These are phyloP conservation scores for Aphanomyces astaci DNA, from an alignment of 352 stramenopile species.

Conservation along the genomic window DNA sequence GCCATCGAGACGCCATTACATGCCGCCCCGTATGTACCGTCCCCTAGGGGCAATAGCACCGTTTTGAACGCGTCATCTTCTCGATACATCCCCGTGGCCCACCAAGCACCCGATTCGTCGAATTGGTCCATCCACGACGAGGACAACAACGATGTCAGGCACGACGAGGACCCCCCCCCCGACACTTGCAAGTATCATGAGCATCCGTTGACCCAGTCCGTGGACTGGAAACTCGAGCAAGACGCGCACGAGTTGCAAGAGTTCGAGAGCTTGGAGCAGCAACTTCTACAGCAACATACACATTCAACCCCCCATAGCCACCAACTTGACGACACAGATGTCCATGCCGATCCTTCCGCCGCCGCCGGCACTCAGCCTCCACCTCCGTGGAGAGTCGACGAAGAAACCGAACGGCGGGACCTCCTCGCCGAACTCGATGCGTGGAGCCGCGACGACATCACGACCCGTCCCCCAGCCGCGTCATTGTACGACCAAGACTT, in stretches of 20 bases:
- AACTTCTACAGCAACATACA: not conserved
- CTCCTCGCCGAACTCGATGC: not conserved
- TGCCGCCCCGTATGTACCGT: too few species aligned
- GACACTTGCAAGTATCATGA: not conserved
- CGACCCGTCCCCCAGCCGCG: too few species aligned
- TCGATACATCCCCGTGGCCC: not conserved
- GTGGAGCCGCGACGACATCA: not conserved
- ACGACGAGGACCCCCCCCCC: not conserved
- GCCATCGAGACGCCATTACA: not conserved
- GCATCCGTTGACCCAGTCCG: slow-evolving; percentile 10
- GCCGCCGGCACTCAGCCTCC: not conserved
- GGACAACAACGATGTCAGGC: not conserved
- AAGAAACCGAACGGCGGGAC: not conserved
- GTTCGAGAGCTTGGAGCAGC: slow-evolving; percentile 16
- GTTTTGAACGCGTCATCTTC: not conserved
- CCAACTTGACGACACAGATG: too few species aligned
- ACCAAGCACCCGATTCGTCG: too few species aligned
- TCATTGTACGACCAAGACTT: not conserved
- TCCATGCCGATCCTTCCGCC: too few species aligned
- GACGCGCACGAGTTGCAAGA: slow-evolving; percentile 17
- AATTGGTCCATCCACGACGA: too few species aligned
- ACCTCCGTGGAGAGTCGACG: too few species aligned
- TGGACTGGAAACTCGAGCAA: slow-evolving; percentile 19
- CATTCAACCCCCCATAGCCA: too few species aligned
- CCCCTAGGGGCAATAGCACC: too few species aligned